phyloP scores from a whole-genome alignment of 106 monocot genomes.

The Platanthera zijinensis region DNA sequence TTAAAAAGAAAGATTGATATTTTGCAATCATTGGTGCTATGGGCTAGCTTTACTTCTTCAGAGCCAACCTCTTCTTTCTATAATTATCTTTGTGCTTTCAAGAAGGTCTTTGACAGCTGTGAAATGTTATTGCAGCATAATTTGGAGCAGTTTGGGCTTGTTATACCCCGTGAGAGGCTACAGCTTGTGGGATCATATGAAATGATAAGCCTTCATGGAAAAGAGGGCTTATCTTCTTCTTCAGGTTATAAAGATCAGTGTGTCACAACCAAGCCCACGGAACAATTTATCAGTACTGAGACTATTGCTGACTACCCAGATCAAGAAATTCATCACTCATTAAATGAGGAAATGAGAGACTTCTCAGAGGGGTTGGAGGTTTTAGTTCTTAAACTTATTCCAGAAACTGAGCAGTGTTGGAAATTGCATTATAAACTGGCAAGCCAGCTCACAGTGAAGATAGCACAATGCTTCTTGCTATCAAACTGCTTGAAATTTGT shows the following conservation, averaged over 20 bases:
- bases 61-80: conserved; percentile 42
- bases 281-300: conserved; percentile 6
- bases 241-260: conserved; percentile 1
- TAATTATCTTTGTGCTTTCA: conserved; percentile 66
- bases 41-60: conserved; percentile 57
- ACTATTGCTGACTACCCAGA: neutral
- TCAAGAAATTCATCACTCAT: conserved; percentile 15
- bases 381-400: conserved; percentile 50
- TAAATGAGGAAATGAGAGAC: conserved; percentile 34
- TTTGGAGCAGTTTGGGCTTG: conserved; percentile 36
- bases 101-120: conserved; percentile 54
- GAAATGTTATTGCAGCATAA: conserved; percentile 28
- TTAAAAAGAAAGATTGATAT: conserved; percentile 50
- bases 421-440: conserved; percentile 57
- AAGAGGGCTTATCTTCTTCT: conserved; percentile 5
- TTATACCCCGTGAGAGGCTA: conserved; percentile 11
- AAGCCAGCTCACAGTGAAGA: conserved; percentile 33
- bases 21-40: conserved; percentile 39
- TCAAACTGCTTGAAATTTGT: conserved; percentile 40
- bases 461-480: conserved; percentile 53
- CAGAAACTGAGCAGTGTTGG: conserved; percentile 69
- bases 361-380: conserved; percentile 32
- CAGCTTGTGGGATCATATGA: conserved; percentile 4
- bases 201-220: conserved; percentile 13
- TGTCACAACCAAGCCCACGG: neutral